phyloP scores from a whole-genome alignment of 768 basidiomycete species.

The Pleurotus pulmonarius region DNA sequence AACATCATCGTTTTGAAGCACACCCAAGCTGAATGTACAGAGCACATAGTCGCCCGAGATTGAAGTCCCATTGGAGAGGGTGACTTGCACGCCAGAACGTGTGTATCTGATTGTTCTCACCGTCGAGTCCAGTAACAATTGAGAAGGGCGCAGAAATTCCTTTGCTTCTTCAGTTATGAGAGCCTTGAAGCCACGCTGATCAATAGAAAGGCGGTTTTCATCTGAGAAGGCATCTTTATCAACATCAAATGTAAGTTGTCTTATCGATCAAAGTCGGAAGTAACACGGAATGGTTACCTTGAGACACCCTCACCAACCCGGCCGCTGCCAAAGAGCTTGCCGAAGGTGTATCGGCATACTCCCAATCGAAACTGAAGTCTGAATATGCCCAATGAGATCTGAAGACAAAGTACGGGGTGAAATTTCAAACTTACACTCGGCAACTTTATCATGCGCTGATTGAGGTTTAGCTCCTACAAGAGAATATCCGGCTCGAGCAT shows the following conservation, averaged over 20 bases:
- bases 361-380: constrained; percentile 3
- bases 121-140: constrained; percentile 47
- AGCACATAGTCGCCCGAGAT: constrained; percentile 56
- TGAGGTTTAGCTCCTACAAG: constrained; percentile 42
- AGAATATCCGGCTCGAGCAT: constrained; percentile 50
- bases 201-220: constrained; percentile 48
- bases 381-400: not conserved
- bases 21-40: constrained; percentile 68
- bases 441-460: constrained; percentile 42
- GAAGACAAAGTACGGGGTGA: not conserved
- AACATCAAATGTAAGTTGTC: constrained; percentile 55
- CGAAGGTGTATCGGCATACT: constrained; percentile 43
- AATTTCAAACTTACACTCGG: constrained; percentile 45
- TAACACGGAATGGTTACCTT: not conserved
- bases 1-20: constrained; percentile 63
- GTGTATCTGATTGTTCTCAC: constrained; percentile 46
- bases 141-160: constrained; percentile 44
- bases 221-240: constrained; percentile 54
- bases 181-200: constrained; percentile 59
- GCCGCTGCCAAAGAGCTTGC: constrained; percentile 60
- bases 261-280: constrained; percentile 35
- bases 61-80: constrained; percentile 35
- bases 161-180: constrained; percentile 56
- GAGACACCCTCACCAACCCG: constrained; percentile 43
- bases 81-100: constrained; percentile 41